Evolutionary conservation across 2,329 filamentous ascomycete species (phyloP).

Genomic region (Sordariomycetes sp.): DNA sequence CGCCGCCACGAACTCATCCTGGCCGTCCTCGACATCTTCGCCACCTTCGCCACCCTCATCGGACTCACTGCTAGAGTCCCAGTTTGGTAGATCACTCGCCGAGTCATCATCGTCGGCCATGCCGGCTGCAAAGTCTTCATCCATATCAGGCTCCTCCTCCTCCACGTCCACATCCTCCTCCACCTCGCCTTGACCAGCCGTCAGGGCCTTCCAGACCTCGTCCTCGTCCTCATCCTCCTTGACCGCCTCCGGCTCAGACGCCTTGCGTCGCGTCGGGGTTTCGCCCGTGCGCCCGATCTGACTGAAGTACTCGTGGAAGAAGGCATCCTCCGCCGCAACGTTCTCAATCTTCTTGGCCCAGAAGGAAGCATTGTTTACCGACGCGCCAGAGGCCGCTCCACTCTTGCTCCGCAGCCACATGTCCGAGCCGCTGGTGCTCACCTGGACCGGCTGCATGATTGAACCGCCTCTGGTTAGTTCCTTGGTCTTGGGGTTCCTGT

Average conservation of each 20-base stretch:
- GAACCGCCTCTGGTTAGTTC: constrained; percentile 63
- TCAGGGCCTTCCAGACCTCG: constrained; percentile 81
- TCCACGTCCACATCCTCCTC: constrained; percentile 54
- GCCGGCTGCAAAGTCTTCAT: constrained; percentile 33
- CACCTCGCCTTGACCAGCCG: constrained; percentile 61
- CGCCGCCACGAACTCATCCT: constrained; percentile 26
- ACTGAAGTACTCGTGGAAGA: constrained; percentile 97
- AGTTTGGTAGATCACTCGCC: constrained; percentile 35
- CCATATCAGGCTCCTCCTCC: constrained; percentile 34
- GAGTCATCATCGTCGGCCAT: constrained; percentile 36
- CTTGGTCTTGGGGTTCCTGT: constrained; percentile 76
- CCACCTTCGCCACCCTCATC: constrained; percentile 17
- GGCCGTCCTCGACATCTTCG: constrained; percentile 31
- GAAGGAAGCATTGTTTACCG: constrained; percentile 79
- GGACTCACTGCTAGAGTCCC: constrained; percentile 28
- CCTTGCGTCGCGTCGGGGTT: constrained; percentile 37
- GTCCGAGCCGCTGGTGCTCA: constrained; percentile 40
- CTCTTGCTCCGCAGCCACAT: constrained; percentile 44
- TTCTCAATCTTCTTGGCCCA: constrained; percentile 86
- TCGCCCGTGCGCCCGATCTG: constrained; percentile 54
- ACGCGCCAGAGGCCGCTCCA: constrained; percentile 21
- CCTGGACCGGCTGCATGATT: constrained; percentile 86
- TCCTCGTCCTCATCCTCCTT: constrained; percentile 35
- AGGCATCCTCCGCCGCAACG: constrained; percentile 83
- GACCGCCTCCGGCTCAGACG: constrained; percentile 30